Evolutionary conservation across 2,329 filamentous ascomycete genomes (phyloP).

Genomic region (Plenodomus biglobosus): DNA sequence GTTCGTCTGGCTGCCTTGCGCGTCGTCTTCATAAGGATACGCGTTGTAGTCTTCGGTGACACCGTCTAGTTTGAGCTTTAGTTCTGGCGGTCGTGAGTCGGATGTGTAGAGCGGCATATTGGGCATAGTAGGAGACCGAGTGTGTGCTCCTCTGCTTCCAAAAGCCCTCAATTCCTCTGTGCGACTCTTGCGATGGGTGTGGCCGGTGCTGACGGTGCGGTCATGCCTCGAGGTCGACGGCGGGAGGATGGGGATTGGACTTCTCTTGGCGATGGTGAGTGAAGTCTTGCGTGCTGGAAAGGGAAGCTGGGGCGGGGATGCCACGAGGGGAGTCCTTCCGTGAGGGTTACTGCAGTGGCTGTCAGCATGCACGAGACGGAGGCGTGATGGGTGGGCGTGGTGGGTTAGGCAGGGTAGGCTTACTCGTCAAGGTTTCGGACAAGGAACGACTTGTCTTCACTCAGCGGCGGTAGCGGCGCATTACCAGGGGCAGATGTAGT

Average conservation of each 20-base stretch:
- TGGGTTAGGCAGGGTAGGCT: constrained; percentile 8
- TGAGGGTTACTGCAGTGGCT: constrained; percentile 37
- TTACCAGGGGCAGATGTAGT: constrained; percentile 27
- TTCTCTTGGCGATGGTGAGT: constrained; percentile 18
- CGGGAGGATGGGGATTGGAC: neutral
- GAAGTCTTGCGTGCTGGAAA: constrained; percentile 28
- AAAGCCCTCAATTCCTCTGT: constrained; percentile 29
- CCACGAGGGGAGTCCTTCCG: constrained; percentile 34
- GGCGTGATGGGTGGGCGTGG: constrained; percentile 2
- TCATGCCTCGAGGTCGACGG: constrained; percentile 38
- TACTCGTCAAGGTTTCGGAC: constrained; percentile 45
- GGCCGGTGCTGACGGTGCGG: constrained; percentile 39
- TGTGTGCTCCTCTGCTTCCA: constrained; percentile 24
- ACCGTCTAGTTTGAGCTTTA: constrained; percentile 42
- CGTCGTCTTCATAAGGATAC: constrained; percentile 36
- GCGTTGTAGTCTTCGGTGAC: constrained; percentile 43
- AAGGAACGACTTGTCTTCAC: constrained; percentile 37
- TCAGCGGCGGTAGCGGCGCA: constrained; percentile 37
- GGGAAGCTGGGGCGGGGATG: constrained; percentile 26
- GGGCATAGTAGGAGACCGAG: constrained; percentile 43
- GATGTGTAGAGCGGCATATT: constrained; percentile 41
- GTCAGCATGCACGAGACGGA: constrained; percentile 18
- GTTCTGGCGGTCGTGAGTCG: constrained; percentile 30
- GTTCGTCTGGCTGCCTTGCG: constrained; percentile 25
- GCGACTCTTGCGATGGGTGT: constrained; percentile 30